Percentiles rank a stretch among this genome's conserved stretches.
These are phyloP conservation scores for Whalleya microplaca DNA, from an alignment of 2,329 filamentous ascomycete genomes.

Conservation along the genomic window DNA sequence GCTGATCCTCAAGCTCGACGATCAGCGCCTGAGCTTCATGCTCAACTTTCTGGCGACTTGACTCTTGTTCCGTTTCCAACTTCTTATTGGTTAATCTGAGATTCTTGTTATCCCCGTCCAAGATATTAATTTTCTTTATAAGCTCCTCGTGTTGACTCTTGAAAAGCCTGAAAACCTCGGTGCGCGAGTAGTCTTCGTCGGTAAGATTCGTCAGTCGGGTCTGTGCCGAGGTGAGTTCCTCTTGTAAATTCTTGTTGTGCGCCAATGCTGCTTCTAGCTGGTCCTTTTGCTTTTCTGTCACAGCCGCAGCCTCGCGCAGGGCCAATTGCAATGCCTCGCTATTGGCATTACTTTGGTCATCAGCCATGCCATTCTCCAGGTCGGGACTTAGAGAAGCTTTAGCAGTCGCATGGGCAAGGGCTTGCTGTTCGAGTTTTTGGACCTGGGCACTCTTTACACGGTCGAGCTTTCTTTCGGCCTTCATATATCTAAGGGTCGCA, in stretches of 20 bases:
- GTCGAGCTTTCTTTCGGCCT: constrained; percentile 93
- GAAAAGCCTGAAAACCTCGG: constrained; percentile 90
- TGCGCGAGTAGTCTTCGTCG: constrained; percentile 92
- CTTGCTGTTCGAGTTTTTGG: constrained; percentile 89
- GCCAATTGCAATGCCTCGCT: constrained; percentile 73
- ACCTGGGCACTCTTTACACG: constrained; percentile 86
- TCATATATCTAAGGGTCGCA: constrained; percentile 88
- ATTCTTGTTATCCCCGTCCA: constrained; percentile 86
- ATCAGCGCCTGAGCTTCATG: constrained; percentile 75
- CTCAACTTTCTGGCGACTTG: constrained; percentile 80
- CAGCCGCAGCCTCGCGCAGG: constrained; percentile 76
- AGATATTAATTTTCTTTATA: constrained; percentile 86
- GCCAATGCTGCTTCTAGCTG: constrained; percentile 79
- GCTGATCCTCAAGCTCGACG: constrained; percentile 78
- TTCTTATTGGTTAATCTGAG: constrained; percentile 85
- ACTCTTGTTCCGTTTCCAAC: constrained; percentile 80
- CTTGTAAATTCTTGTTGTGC: constrained; percentile 74
- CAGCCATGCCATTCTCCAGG: constrained; percentile 57
- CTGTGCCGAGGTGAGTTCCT: constrained; percentile 78
- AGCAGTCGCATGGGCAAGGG: constrained; percentile 68
- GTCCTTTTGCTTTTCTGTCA: constrained; percentile 81
- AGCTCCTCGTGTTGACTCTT: constrained; percentile 91
- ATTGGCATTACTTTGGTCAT: constrained; percentile 58
- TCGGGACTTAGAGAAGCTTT: constrained; percentile 47
- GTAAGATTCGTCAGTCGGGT: constrained; percentile 71